Base-by-base conservation (phyloP, 176 grass and related monocot genomes). In the Puccinellia tenuiflora region DNA sequence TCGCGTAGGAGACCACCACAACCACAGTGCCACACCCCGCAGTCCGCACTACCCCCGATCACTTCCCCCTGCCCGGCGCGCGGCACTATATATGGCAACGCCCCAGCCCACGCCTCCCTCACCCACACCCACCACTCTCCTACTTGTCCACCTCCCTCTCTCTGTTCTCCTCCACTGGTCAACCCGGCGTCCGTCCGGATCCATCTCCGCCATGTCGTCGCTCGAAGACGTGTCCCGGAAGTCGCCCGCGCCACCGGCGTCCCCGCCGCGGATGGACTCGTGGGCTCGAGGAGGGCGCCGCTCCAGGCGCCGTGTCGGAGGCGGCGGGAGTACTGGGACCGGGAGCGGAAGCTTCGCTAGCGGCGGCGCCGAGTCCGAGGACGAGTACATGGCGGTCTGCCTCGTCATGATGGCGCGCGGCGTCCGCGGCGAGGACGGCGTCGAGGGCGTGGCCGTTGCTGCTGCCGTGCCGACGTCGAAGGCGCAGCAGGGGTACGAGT, bases 361-460 rank as follows among this genome's bases (percentile, higher is more conserved):
- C n/a, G 57, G 86, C 3, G 57, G 81, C 5, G 59, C 16, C 0
- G 73, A 79, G 62, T 82, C 89, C 26, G 92, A 92, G 73, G 89
- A 92, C 77, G 87, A 90, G 72, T 78, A 94, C 64, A 52, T 85
- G 47, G 92, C 92, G 43, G 47, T 59, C 21, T 88, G 56, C 61
- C 86, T 94, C 24, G 17, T 94, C 13, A 90, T 94, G 92, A 66
- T 94, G 16, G 85, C 92, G 10, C 86, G 84, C 45, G 87, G 88
- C 50, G 69, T 84, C 45, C 79, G 83, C 17, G 89, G 71, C 34
- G 80, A 52, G 4, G 57, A 26, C 28, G 29, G 9, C 38, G 18
- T 47, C 21, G 22, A 28, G 24, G 66, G 42, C 17, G 11, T 26
- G 13, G 50, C 14, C 20, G n/a, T 57, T 25, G 0, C 76, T 9